phyloP scores from a whole-genome alignment of 345 rosid genomes.

The Lagerstroemia speciosa region DNA sequence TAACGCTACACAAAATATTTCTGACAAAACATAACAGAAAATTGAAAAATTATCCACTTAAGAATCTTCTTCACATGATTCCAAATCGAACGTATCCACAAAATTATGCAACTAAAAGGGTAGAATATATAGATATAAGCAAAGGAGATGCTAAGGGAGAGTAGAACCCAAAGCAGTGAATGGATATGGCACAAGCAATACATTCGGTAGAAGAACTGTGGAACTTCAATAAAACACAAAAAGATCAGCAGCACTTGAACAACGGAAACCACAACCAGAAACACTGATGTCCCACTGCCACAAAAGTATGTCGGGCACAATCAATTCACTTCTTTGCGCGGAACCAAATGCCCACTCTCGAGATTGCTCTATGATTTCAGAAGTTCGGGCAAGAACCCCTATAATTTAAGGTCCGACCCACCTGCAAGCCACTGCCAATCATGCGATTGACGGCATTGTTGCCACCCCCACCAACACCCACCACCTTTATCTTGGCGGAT shows the following conservation, averaged over 20 bases:
- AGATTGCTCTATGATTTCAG: not conserved
- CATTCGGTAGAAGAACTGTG: not conserved
- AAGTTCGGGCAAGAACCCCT: not conserved
- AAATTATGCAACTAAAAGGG: not conserved
- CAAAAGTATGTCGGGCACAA: not conserved
- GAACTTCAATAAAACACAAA: not conserved
- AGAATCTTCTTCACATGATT: not conserved
- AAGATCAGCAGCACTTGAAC: not conserved
- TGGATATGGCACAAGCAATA: not conserved
- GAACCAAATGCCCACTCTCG: not conserved
- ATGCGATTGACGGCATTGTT: conserved; percentile 98
- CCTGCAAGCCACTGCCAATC: conserved; percentile 95
- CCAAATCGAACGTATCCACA: not conserved
- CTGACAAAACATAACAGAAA: not conserved
- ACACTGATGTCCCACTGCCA: not conserved
- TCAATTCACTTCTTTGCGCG: not conserved
- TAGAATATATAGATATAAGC: no score
- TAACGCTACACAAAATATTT: not conserved
- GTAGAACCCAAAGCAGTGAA: not conserved
- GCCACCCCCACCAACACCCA: conserved; percentile 98
- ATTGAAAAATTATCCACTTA: not conserved
- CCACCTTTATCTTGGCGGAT: conserved; percentile 85
- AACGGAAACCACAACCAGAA: not conserved
- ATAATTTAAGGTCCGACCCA: conserved; percentile 6
- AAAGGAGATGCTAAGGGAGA: not conserved